A percentile compares a stretch with the other conserved stretches of the same genome.
These are phyloP conservation scores for Cytospora paraplurivora DNA, from an alignment of 2,329 filamentous ascomycete species.

Conservation along the genomic window DNA sequence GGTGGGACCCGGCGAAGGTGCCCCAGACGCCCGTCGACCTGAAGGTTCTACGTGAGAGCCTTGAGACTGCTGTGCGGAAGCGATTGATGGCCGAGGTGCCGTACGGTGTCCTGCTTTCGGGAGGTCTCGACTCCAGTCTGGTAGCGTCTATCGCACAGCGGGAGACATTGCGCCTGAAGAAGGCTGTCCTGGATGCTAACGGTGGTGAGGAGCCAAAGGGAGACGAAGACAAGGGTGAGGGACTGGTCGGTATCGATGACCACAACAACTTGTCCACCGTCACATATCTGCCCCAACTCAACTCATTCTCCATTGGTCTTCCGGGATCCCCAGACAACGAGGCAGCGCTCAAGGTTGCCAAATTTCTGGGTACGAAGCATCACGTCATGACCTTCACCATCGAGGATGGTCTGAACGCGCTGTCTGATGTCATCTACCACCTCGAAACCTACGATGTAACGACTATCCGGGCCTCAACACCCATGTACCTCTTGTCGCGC, in stretches of 20 bases:
- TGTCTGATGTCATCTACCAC: slow-evolving; percentile 97
- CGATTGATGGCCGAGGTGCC: slow-evolving; percentile 98
- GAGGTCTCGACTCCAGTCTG: slow-evolving; percentile 92
- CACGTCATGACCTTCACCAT: slow-evolving; percentile 98
- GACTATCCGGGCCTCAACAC: slow-evolving; percentile 95
- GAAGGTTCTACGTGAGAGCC: slow-evolving; percentile 74
- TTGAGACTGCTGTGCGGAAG: slow-evolving; percentile 93
- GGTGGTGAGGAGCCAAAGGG: slow-evolving; percentile 43
- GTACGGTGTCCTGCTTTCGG: slow-evolving; percentile 93
- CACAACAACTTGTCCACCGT: slow-evolving; percentile 86
- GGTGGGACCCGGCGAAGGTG: slow-evolving; percentile 83
- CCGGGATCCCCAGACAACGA: slow-evolving; percentile 89
- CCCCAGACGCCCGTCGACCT: slow-evolving; percentile 82
- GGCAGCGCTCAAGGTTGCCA: slow-evolving; percentile 89
- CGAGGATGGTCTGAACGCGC: slow-evolving; percentile 93
- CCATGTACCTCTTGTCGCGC: slow-evolving; percentile 95
- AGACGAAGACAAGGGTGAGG: slow-evolving; percentile 63
- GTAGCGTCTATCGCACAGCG: slow-evolving; percentile 94
- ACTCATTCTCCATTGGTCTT: slow-evolving; percentile 98
- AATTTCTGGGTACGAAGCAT: slow-evolving; percentile 96
- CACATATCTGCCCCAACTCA: slow-evolving; percentile 89
- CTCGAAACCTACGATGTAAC: slow-evolving; percentile 98
- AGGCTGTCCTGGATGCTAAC: slow-evolving; percentile 59
- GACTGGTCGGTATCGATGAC: slow-evolving; percentile 92
- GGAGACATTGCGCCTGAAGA: slow-evolving; percentile 78